Conservation (phyloP, 1,284 basidiomycete species). For the Irpex lacteus region DNA sequence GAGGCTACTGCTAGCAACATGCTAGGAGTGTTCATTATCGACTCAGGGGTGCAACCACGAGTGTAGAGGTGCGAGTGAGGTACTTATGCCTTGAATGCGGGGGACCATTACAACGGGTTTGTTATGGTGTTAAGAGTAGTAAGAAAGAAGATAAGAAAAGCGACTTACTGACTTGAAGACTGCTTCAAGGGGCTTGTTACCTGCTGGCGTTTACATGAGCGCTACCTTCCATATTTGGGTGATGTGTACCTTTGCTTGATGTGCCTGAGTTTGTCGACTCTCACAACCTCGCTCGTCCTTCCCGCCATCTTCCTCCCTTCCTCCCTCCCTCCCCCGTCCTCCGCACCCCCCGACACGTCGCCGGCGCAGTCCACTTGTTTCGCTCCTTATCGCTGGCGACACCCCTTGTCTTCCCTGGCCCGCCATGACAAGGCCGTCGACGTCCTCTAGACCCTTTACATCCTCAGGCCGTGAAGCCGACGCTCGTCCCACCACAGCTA, state of each 20-base stretch:
- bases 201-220: background rate
- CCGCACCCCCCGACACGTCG: conserved; percentile 1
- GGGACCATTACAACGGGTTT: too few species aligned
- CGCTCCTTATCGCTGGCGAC: conserved; percentile 4
- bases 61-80: too few species aligned
- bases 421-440: conserved; percentile 26
- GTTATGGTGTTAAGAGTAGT: background rate
- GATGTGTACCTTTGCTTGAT: conserved; percentile 10
- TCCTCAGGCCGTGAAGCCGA: conserved; percentile 22
- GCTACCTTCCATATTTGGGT: conserved; percentile 6
- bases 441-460: conserved; percentile 23
- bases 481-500: conserved; percentile 21
- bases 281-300: conserved; percentile 11
- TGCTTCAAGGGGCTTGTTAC: background rate
- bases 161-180: background rate
- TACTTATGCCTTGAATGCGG: too few species aligned
- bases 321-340: conserved; percentile 3
- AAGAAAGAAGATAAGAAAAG: background rate
- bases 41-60: background rate
- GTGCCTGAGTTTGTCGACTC: conserved; percentile 15
- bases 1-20: background rate
- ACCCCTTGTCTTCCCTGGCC: background rate
- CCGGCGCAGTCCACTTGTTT: conserved; percentile 1
- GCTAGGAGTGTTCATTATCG: background rate
- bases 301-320: conserved; percentile 11